A percentile compares a stretch with the other conserved stretches of the same genome.
Conservation (phyloP, 768 basidiomycete species). For the Naganishia vishniacii region DNA sequence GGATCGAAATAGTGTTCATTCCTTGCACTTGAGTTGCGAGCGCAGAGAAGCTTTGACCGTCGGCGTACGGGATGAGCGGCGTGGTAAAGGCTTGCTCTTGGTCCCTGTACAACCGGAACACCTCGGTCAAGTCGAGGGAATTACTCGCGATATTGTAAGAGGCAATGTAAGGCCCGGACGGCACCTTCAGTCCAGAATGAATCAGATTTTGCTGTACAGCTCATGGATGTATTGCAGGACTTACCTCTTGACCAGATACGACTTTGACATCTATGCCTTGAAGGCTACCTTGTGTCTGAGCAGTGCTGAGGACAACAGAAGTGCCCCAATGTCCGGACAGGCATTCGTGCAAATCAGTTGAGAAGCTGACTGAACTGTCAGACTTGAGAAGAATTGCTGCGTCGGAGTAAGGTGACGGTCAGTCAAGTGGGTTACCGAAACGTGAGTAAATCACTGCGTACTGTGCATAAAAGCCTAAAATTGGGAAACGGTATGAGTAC, state of each 20-base stretch:
- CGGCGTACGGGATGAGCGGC: slow-evolving; percentile 26
- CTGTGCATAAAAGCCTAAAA: slow-evolving; percentile 3
- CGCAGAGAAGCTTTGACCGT: slow-evolving; percentile 27
- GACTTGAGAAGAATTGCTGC: slow-evolving; percentile 17
- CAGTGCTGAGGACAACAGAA: slow-evolving; percentile 18
- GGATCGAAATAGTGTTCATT: slow-evolving; percentile 48
- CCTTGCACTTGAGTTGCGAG: slow-evolving; percentile 27
- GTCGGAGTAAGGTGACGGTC: too few species aligned
- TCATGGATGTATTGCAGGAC: not conserved
- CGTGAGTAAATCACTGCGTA: too few species aligned
- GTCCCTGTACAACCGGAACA: slow-evolving; percentile 38
- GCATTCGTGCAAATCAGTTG: slow-evolving; percentile 12
- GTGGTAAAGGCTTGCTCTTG: slow-evolving; percentile 37
- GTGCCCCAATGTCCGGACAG: slow-evolving; percentile 18
- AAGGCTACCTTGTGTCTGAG: slow-evolving; percentile 4
- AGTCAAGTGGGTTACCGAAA: too few species aligned
- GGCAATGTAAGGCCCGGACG: slow-evolving; percentile 37
- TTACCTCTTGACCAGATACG: not conserved
- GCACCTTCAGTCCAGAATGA: slow-evolving; percentile 24
- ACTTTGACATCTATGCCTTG: slow-evolving; percentile 12
- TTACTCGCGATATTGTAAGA: slow-evolving; percentile 1
- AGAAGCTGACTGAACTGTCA: slow-evolving; percentile 1
- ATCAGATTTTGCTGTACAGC: not conserved
- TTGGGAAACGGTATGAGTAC: not conserved
- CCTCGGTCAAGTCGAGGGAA: slow-evolving; percentile 30